These are phyloP conservation scores for Teunomyces tritomae DNA, from an alignment of 805 yeast species.

Conservation along the genomic window DNA sequence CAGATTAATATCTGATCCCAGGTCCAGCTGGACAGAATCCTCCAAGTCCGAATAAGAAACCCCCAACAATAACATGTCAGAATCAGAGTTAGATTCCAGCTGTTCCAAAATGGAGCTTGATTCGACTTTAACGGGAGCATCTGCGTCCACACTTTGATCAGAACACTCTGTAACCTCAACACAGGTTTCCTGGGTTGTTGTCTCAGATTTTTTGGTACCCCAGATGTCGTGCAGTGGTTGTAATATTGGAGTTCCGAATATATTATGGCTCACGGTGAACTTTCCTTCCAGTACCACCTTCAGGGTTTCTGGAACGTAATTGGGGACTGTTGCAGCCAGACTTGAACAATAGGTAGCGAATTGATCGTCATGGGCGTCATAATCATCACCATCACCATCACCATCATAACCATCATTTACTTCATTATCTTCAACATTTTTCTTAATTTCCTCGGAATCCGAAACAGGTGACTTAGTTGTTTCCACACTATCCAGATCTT, in stretches of 20 bases:
- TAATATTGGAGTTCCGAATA: not conserved
- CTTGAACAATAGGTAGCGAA: slow-evolving; percentile 4
- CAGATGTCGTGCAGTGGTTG: not conserved
- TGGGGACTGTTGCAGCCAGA: slow-evolving; percentile 3
- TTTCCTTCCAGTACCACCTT: not conserved
- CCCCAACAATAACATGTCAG: slow-evolving; percentile 1
- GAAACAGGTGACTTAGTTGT: not conserved
- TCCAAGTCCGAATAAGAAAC: not conserved
- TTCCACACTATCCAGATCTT: slow-evolving; percentile 6
- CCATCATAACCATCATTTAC: slow-evolving; percentile 6
- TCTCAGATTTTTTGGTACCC: not conserved
- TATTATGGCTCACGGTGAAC: not conserved
- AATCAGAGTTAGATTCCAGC: not conserved
- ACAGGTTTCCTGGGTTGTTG: not conserved
- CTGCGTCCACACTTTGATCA: not conserved
- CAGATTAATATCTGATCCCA: not conserved
- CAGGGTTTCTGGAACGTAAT: slow-evolving; percentile 4
- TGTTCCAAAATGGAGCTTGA: not conserved
- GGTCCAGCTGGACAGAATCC: not conserved
- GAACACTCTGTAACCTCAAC: not conserved
- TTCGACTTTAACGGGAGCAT: not conserved
- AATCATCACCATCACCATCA: slow-evolving; percentile 5
- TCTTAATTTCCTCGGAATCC: not conserved
- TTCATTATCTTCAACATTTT: slow-evolving; percentile 6
- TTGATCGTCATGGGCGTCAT: not conserved